Conservation (phyloP, 23 red algal species). For the Agarophyton chilense region DNA sequence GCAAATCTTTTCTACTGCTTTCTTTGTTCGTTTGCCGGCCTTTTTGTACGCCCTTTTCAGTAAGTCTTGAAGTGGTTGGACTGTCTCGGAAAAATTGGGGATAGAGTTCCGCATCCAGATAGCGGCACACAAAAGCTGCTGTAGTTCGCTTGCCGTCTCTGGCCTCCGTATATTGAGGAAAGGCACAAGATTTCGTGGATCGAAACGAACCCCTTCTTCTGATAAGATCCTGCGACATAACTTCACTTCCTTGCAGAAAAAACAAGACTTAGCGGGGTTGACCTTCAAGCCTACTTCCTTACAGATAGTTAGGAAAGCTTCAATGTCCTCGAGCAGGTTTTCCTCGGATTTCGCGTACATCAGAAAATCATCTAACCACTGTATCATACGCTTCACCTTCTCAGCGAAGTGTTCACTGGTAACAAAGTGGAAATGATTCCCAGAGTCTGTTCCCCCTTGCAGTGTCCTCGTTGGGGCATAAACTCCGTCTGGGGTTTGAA, state of each 20-base stretch:
- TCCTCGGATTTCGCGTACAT: too few species aligned
- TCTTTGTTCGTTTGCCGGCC: conserved; percentile 33
- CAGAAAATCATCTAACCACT: conserved; percentile 54
- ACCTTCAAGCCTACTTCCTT: background rate
- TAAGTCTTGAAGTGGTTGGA: too few species aligned
- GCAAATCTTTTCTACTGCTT: background rate
- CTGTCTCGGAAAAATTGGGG: too few species aligned
- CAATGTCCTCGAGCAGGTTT: too few species aligned
- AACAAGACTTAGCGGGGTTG: conserved; percentile 24
- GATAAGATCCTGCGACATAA: conserved; percentile 34
- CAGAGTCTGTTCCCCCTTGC: too few species aligned
- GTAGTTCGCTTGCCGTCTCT: background rate
- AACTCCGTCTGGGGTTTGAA: too few species aligned
- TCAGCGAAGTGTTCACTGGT: background rate
- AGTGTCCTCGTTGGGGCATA: too few species aligned
- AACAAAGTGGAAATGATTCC: background rate
- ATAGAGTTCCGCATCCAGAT: conserved; percentile 56
- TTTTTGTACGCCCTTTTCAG: background rate
- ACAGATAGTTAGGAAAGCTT: conserved; percentile 17
- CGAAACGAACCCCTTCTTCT: too few species aligned
- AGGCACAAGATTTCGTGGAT: too few species aligned
- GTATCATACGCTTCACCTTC: background rate
- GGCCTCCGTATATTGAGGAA: background rate
- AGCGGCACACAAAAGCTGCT: background rate
- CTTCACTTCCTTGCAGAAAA: conserved; percentile 18